phyloP scores from a whole-genome alignment of 1,284 basidiomycete genomes.

The Leccinum insolens region DNA sequence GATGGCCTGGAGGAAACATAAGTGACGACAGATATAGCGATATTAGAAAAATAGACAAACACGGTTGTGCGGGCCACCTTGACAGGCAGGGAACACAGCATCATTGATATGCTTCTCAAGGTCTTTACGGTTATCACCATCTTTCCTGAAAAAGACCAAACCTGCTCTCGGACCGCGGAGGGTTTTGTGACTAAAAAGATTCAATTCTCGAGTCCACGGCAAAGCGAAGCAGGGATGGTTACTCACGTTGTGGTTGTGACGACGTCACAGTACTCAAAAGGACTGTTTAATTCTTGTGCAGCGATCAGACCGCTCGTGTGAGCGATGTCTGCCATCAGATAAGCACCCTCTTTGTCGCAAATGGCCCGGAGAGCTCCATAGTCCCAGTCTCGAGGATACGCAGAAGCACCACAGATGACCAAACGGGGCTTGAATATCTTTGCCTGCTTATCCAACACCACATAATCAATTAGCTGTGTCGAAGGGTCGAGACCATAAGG shows the following conservation, averaged over 20 bases:
- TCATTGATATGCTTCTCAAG: slow-evolving; percentile 97
- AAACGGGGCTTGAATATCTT: slow-evolving; percentile 97
- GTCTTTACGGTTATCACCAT: slow-evolving; percentile 77
- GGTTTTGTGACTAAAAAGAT: slow-evolving; percentile 84
- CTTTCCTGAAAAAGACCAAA: slow-evolving; percentile 98
- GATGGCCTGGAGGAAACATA: slow-evolving; percentile 69
- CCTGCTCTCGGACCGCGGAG: slow-evolving; percentile 98
- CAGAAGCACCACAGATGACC: slow-evolving; percentile 97
- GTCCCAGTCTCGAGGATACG: slow-evolving; percentile 99
- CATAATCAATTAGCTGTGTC: slow-evolving; percentile 93
- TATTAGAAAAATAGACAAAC: slow-evolving; percentile 44
- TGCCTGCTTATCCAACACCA: slow-evolving; percentile 82
- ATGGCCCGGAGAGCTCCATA: slow-evolving; percentile 83
- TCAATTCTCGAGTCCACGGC: background rate
- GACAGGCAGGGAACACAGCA: slow-evolving; percentile 99
- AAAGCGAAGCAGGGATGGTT: background rate
- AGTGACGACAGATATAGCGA: slow-evolving; percentile 2
- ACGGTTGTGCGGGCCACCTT: slow-evolving; percentile 99
- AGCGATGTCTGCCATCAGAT: slow-evolving; percentile 95
- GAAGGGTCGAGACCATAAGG: slow-evolving; percentile 89
- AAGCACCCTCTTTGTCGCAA: slow-evolving; percentile 89
- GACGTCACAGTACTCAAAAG: slow-evolving; percentile 97
- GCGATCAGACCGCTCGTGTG: slow-evolving; percentile 97
- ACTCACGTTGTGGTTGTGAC: slow-evolving; percentile 92
- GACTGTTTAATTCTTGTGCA: slow-evolving; percentile 89